Percentiles rank a stretch among this genome's conserved stretches.
Evolutionary conservation across 78 protist genomes (phyloP).

Genomic region (Dictyostelium purpureum): DNA sequence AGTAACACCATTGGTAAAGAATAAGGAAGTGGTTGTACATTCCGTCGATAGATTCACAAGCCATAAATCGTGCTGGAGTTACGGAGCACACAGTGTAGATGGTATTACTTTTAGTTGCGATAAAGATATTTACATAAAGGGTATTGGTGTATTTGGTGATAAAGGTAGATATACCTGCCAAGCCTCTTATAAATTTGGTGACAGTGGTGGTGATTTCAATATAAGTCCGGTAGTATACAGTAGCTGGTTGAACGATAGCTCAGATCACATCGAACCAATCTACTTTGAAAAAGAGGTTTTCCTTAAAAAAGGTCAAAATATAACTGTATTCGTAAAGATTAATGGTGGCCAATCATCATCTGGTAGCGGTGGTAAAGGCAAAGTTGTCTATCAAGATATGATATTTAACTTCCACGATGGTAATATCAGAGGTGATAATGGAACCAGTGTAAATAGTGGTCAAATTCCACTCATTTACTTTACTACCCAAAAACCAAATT

Average conservation of each 20-base stretch:
- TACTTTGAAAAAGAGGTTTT: background rate
- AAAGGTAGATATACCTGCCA: slow-evolving; percentile 8
- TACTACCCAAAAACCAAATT: background rate
- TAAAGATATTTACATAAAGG: slow-evolving; percentile 7
- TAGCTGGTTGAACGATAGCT: background rate
- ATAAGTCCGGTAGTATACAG: background rate
- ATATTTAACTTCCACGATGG: background rate
- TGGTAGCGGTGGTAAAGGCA: slow-evolving; percentile 31
- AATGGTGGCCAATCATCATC: slow-evolving; percentile 7
- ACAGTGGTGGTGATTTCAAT: background rate
- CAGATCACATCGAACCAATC: slow-evolving; percentile 1
- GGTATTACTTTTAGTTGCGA: slow-evolving; percentile 2
- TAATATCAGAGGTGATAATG: slow-evolving; percentile 11
- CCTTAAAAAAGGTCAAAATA: background rate
- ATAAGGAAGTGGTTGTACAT: background rate
- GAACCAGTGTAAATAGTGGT: slow-evolving; percentile 19
- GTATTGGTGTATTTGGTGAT: slow-evolving; percentile 69
- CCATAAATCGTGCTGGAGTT: slow-evolving; percentile 4
- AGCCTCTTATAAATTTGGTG: background rate
- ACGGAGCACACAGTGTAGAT: slow-evolving; percentile 25
- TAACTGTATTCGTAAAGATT: slow-evolving; percentile 6
- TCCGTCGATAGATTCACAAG: background rate
- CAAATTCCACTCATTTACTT: slow-evolving; percentile 50
- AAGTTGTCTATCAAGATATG: background rate
- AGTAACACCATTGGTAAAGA: background rate